Base-by-base conservation (phyloP, 2,329 filamentous ascomycete species). In the Zalaria obscura region DNA sequence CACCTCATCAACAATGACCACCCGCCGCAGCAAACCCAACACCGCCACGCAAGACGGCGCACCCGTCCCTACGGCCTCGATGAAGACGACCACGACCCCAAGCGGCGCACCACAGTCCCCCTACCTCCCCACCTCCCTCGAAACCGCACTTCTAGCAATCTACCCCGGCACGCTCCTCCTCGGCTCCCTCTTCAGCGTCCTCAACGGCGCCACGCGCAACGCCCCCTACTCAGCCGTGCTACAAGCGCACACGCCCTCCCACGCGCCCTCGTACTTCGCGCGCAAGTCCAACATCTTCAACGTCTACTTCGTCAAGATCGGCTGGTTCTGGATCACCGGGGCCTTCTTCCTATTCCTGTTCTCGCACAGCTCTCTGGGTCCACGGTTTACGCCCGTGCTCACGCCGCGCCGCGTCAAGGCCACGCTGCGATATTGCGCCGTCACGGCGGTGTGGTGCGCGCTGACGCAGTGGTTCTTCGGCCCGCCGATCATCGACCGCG, bases 401-500 rank as follows among this genome's bases (percentile, higher is more conserved):
- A 68, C 64, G 46, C 52, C 63, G 34, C 61, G 68, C 27, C 61
- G 70, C n/a, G 40, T 73, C 7, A 72, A 77, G 44, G 85, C 83
- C 0, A 55, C 67, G 1, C 39, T 80, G 25, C 73, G 91, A 38
- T 98, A 86, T 70, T 66, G 49, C 0, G 63, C 80, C 5, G 75
- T 86, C 0, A 96, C 91, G 5, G 54, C 64, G 1, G 80, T 79
- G 62, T 98, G 91, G 91, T 69, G 86, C 35, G 65, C 86, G 33
- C 78, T 91, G 11, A 98, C 91, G 48, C 91, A 96, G 67, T 96
- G 91, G 91, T 96, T 79, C 61, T 95, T 98, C 54, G 91, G 91
- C 0, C 79, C 91, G 2, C 72, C 87, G 18, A 68, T 98, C 38
- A 89, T 96, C 52, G 91, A 98, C 59, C 80, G 88, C 43, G 77